Conservation (phyloP, 371 early-diverging fungal genomes). For the Mucor plumbeus region DNA sequence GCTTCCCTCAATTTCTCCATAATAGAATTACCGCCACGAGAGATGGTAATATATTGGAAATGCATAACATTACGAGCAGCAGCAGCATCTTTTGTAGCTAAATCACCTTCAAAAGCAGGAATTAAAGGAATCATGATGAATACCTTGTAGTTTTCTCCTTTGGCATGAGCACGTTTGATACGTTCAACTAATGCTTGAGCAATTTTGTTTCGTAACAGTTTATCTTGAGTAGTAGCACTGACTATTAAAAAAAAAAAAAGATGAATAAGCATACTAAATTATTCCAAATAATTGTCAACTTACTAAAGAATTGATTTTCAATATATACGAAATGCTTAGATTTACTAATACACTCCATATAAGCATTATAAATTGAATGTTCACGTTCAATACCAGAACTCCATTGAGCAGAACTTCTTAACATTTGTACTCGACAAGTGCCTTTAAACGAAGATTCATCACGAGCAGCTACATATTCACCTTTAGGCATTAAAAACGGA, state of each 20-base stretch:
- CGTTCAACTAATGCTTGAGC: constrained; percentile 72
- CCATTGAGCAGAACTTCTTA: constrained; percentile 74
- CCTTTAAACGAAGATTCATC: constrained; percentile 68
- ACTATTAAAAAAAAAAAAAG: constrained; percentile 15
- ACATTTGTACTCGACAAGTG: constrained; percentile 71
- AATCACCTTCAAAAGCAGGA: constrained; percentile 90
- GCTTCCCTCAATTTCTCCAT: constrained; percentile 62
- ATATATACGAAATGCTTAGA: constrained; percentile 78
- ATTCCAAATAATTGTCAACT: background rate
- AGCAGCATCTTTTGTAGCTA: constrained; percentile 75
- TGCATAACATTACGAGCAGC: constrained; percentile 80
- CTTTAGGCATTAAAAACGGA: constrained; percentile 79
- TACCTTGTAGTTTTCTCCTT: constrained; percentile 75
- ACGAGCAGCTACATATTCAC: constrained; percentile 73
- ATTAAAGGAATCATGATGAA: constrained; percentile 89
- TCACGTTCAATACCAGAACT: constrained; percentile 68
- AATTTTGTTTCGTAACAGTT: constrained; percentile 42
- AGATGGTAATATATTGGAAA: constrained; percentile 83
- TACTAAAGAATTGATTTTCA: constrained; percentile 11
- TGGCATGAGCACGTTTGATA: constrained; percentile 75
- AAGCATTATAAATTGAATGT: constrained; percentile 86
- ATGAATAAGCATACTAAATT: background rate
- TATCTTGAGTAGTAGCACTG: constrained; percentile 46
- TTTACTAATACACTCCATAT: constrained; percentile 75
- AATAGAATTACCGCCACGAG: constrained; percentile 79